Percentiles rank a stretch among this genome's conserved stretches.
Conservation (phyloP, 768 basidiomycete species). For the Mrakia hoshinonis region DNA sequence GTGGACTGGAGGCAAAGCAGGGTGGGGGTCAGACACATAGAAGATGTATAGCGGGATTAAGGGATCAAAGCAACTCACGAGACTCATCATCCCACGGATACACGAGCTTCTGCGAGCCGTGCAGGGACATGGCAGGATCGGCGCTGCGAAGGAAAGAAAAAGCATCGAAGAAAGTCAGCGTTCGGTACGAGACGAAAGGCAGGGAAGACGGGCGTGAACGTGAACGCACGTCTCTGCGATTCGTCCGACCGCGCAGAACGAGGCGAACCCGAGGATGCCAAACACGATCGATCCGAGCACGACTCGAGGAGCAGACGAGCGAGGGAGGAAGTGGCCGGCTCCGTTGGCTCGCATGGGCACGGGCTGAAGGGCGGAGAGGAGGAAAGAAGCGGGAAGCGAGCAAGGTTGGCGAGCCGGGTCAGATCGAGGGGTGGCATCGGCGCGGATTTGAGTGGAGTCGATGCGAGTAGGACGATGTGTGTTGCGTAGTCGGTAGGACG, state of each 20-base stretch:
- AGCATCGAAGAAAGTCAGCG: neutral
- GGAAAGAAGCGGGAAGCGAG: neutral
- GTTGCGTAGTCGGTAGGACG: too few relatives aligned
- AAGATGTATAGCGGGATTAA: neutral
- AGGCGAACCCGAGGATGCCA: slow-evolving; percentile 11
- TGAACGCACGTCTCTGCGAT: neutral
- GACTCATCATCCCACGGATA: slow-evolving; percentile 24
- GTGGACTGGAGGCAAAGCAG: neutral
- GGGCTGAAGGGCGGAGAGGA: neutral
- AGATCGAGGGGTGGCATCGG: too few relatives aligned
- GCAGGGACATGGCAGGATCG: slow-evolving; percentile 23
- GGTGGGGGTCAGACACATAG: too few relatives aligned
- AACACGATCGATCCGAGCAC: slow-evolving; percentile 22
- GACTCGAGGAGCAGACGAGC: slow-evolving; percentile 13
- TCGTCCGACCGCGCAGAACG: slow-evolving; percentile 18
- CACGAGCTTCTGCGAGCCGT: slow-evolving; percentile 21
- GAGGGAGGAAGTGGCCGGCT: slow-evolving; percentile 2
- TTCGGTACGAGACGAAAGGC: neutral
- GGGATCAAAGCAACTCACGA: neutral
- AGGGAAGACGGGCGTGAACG: neutral
- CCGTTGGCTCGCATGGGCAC: slow-evolving; percentile 4
- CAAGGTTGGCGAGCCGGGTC: too few relatives aligned
- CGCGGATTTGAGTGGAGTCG: too few relatives aligned
- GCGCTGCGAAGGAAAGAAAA: neutral
- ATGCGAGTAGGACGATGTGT: too few relatives aligned